Conservation (phyloP, 1,284 basidiomycete genomes). For the Polyporus tsugae region DNA sequence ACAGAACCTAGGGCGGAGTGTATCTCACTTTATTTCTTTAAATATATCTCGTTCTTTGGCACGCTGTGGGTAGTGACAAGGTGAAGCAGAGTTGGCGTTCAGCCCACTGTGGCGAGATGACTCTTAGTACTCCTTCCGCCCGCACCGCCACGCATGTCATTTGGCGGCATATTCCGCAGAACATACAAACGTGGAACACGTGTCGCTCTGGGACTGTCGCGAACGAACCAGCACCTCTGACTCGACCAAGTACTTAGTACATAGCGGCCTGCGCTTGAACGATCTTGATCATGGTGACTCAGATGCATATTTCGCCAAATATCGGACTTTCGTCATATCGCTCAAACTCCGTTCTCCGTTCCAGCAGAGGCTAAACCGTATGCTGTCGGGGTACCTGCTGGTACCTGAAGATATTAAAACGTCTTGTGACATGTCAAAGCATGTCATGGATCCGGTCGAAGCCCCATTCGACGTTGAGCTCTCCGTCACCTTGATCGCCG, state of each 20-base stretch:
- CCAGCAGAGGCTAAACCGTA: neutral
- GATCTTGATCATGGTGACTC: no score
- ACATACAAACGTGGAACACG: neutral
- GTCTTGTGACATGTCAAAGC: neutral
- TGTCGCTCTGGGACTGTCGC: neutral
- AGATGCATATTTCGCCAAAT: no score
- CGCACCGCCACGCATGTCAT: neutral
- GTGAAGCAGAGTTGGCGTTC: neutral
- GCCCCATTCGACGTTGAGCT: neutral
- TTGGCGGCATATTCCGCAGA: neutral
- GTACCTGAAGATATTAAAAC: neutral
- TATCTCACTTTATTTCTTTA: neutral
- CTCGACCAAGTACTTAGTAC: neutral
- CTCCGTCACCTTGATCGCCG: conserved; percentile 5
- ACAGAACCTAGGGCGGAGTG: no score
- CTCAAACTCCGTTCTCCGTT: neutral
- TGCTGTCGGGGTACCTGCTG: neutral
- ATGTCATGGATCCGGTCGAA: neutral
- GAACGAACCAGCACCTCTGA: neutral
- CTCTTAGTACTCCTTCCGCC: neutral
- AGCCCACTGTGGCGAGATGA: neutral
- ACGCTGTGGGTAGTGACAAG: neutral
- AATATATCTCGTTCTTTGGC: neutral
- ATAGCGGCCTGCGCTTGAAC: no score
- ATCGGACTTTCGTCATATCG: neutral